phyloP scores from a whole-genome alignment of 148 eudicot genomes.

The Heliamphora exappendiculata region DNA sequence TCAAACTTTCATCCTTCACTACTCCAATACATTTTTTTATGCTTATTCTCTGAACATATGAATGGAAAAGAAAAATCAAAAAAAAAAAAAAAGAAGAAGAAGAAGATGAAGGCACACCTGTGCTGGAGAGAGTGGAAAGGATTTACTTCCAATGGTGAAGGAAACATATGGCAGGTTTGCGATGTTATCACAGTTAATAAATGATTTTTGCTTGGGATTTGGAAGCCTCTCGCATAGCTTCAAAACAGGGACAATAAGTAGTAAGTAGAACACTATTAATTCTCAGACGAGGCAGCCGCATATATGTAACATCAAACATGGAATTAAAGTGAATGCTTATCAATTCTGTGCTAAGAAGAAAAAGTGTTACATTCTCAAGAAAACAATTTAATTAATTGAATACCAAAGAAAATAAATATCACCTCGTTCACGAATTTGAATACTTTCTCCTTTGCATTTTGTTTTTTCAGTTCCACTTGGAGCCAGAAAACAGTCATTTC shows the following conservation, averaged over 20 bases:
- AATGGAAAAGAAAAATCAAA: too few relatives aligned
- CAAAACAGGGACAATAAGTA: background rate
- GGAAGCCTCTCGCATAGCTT: slow-evolving; percentile 46
- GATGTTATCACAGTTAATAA: slow-evolving; percentile 28
- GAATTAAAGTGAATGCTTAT: background rate
- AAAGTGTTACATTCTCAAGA: too few relatives aligned
- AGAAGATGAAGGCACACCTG: slow-evolving; percentile 15
- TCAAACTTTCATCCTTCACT: background rate
- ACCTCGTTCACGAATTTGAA: slow-evolving; percentile 28
- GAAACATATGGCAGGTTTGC: slow-evolving; percentile 31
- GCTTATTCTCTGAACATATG: background rate
- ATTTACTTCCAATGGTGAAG: slow-evolving; percentile 26
- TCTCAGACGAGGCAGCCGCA: background rate
- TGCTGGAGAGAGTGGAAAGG: slow-evolving; percentile 37
- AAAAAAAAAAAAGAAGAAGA: too few relatives aligned
- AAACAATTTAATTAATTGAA: too few relatives aligned
- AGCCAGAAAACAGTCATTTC: slow-evolving; percentile 31
- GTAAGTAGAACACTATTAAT: too few relatives aligned
- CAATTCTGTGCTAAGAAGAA: background rate
- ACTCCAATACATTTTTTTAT: background rate
- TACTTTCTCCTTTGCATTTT: slow-evolving; percentile 20
- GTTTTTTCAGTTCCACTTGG: slow-evolving; percentile 20
- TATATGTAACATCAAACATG: too few relatives aligned
- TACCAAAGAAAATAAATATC: background rate
- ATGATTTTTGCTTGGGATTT: slow-evolving; percentile 27